phyloP scores from a whole-genome alignment of 164 flowering plant species.

The Brasenia schreberi region DNA sequence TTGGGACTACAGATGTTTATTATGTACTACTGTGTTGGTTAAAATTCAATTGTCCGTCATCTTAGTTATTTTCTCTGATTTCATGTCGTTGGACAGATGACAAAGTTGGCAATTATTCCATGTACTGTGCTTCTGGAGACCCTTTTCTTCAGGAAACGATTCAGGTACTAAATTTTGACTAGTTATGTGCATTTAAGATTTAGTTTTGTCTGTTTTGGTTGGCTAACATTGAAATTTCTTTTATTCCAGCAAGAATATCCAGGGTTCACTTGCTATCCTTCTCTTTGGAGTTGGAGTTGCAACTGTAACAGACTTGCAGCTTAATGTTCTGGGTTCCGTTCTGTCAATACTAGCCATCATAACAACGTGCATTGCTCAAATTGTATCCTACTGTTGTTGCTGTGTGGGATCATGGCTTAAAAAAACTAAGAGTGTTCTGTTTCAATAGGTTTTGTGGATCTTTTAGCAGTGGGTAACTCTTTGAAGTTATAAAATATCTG shows the following conservation, averaged over 20 bases:
- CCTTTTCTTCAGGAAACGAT: conserved; percentile 68
- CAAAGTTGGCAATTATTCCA: conserved; percentile 91
- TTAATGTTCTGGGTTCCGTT: conserved; percentile 77
- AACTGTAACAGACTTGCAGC: conserved; percentile 93
- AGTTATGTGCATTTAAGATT: no score
- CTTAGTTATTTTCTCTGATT: conserved; percentile 1
- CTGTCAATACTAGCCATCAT: conserved; percentile 79
- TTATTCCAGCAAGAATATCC: conserved; percentile 57
- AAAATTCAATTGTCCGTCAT: background rate
- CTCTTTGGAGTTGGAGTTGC: conserved; percentile 92
- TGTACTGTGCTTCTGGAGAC: conserved; percentile 92
- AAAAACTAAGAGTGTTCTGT: no score
- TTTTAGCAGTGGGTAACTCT: no score
- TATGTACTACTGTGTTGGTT: no score
- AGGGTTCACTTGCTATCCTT: conserved; percentile 52
- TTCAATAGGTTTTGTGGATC: no score
- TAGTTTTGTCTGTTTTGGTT: no score
- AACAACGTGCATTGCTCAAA: conserved; percentile 90
- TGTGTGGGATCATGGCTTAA: no score
- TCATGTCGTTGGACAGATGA: conserved; percentile 49
- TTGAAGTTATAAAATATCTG: no score
- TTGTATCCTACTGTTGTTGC: conserved; percentile 58
- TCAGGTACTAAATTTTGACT: conserved; percentile 36
- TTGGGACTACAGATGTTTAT: no score
- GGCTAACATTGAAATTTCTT: conserved; percentile 5